Evolutionary conservation across 192 early-diverging fungal species (phyloP).

Genomic region (Podila horticola): DNA sequence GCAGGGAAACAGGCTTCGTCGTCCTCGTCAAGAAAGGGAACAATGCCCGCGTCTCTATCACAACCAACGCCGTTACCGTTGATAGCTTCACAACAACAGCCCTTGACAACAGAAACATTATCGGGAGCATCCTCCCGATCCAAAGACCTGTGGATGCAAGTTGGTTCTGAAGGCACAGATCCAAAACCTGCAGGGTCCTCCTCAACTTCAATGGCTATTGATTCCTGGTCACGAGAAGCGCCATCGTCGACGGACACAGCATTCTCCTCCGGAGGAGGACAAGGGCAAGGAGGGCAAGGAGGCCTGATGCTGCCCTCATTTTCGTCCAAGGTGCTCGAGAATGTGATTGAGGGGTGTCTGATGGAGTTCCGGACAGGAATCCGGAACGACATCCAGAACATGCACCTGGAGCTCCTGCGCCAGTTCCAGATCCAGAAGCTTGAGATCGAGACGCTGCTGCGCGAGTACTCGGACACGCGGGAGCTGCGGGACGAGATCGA

Average conservation of each 20-base stretch:
- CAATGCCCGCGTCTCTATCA: background rate
- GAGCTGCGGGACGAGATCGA: constrained; percentile 65
- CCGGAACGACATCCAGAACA: constrained; percentile 71
- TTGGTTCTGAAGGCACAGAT: constrained; percentile 1
- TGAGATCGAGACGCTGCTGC: constrained; percentile 66
- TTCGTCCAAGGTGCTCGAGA: constrained; percentile 60
- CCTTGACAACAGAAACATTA: too few species aligned
- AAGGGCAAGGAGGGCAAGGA: background rate
- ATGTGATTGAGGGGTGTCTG: constrained; percentile 69
- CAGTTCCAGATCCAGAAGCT: constrained; percentile 79
- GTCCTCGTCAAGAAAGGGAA: too few species aligned
- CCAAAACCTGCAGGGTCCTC: background rate
- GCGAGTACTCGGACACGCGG: constrained; percentile 58
- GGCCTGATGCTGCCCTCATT: constrained; percentile 6
- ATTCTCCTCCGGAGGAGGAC: background rate
- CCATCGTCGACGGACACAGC: background rate
- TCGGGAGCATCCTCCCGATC: background rate
- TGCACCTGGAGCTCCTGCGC: constrained; percentile 75
- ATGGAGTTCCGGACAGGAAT: constrained; percentile 65
- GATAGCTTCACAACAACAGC: too few species aligned
- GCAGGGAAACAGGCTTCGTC: too few species aligned
- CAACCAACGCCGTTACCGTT: background rate
- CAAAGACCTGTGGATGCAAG: constrained; percentile 34
- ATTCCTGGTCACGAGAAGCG: background rate
- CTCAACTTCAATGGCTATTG: background rate